A percentile compares a stretch with the other conserved stretches of the same genome.
These are phyloP conservation scores for Geranium rotundifolium DNA, from an alignment of 345 rosid genomes.

Conservation along the genomic window DNA sequence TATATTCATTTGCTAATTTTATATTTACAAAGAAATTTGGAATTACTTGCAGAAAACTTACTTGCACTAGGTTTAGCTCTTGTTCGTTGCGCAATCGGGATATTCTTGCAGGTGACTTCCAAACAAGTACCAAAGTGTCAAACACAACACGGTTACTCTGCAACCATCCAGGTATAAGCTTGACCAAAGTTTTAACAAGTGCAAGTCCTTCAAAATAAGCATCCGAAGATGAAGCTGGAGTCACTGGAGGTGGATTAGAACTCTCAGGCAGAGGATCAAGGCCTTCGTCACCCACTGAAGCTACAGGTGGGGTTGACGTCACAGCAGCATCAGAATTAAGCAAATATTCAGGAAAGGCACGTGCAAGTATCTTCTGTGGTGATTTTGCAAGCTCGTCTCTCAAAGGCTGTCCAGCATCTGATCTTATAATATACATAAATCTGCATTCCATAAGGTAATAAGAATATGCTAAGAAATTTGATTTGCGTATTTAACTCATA, in stretches of 20 bases:
- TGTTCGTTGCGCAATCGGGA: constrained; percentile 88
- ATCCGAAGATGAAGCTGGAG: constrained; percentile 42
- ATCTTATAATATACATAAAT: constrained; percentile 89
- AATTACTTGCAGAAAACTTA: constrained; percentile 17
- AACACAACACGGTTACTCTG: constrained; percentile 75
- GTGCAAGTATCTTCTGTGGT: constrained; percentile 73
- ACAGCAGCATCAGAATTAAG: constrained; percentile 52
- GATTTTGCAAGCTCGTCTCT: constrained; percentile 96
- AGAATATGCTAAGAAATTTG: neutral
- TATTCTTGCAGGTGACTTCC: constrained; percentile 91
- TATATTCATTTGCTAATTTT: too few relatives aligned
- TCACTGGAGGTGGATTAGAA: constrained; percentile 35
- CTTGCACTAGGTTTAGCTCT: constrained; percentile 89
- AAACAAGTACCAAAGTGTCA: constrained; percentile 71
- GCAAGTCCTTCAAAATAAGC: constrained; percentile 94
- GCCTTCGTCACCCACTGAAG: constrained; percentile 56
- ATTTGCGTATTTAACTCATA: too few relatives aligned
- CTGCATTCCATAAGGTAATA: constrained; percentile 40
- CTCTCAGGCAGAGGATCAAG: constrained; percentile 41
- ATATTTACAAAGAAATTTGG: too few relatives aligned
- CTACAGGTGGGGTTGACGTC: constrained; percentile 50
- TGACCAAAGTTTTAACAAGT: constrained; percentile 80
- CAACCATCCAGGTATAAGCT: constrained; percentile 83
- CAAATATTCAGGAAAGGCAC: constrained; percentile 77
- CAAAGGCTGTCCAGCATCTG: constrained; percentile 94